Conservation (phyloP, 2,329 filamentous ascomycete species). For the Thelonectria olida region DNA sequence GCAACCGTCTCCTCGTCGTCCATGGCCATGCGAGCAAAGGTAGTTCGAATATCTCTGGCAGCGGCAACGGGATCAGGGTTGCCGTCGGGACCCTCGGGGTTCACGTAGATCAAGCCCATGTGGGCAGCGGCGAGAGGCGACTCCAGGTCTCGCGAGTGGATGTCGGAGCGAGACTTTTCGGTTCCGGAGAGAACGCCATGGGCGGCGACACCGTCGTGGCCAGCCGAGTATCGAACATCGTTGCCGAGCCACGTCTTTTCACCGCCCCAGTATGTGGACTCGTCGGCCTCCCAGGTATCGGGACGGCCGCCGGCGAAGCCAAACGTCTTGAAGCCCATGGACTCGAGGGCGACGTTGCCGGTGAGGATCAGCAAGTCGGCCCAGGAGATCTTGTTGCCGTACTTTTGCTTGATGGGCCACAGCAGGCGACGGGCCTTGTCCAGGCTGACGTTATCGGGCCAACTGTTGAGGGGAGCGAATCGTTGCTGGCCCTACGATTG, state of each 20-base stretch:
- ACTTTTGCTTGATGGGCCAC: conserved; percentile 86
- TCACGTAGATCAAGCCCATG: conserved; percentile 85
- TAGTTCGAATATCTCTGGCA: conserved; percentile 76
- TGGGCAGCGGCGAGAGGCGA: conserved; percentile 70
- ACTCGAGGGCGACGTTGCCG: conserved; percentile 81
- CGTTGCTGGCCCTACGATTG: conserved; percentile 71
- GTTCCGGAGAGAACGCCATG: neutral
- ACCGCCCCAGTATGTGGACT: conserved; percentile 80
- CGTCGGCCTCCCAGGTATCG: conserved; percentile 80
- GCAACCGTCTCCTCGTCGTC: conserved; percentile 84
- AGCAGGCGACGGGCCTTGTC: conserved; percentile 84
- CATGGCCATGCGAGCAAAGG: conserved; percentile 85
- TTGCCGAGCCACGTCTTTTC: conserved; percentile 81
- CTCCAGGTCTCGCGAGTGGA: conserved; percentile 71
- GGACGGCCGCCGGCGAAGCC: conserved; percentile 78
- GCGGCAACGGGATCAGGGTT: conserved; percentile 75
- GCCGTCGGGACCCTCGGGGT: conserved; percentile 80
- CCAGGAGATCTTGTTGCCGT: conserved; percentile 85
- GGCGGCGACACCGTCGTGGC: neutral
- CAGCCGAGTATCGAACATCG: conserved; percentile 68
- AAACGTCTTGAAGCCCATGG: conserved; percentile 78
- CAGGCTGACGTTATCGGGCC: conserved; percentile 81
- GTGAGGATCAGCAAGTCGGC: conserved; percentile 76
- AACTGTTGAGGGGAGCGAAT: conserved; percentile 82
- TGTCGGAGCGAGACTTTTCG: conserved; percentile 57